phyloP scores from a whole-genome alignment of 805 yeast genomes.

The Myxozyma sirexii region DNA sequence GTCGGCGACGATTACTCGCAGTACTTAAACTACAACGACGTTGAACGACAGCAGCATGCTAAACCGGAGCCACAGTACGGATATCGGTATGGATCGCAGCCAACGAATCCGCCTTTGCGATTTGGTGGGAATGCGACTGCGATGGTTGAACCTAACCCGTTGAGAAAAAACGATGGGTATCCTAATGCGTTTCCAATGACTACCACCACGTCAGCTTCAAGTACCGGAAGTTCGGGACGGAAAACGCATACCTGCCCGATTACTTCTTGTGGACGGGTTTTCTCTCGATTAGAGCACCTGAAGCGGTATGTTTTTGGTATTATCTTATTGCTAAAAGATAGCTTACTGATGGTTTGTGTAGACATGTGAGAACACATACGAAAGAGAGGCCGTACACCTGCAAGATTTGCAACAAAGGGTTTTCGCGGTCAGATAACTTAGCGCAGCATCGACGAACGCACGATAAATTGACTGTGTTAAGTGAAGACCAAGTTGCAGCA shows the following conservation, averaged over 20 bases:
- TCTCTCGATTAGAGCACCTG: conserved; percentile 31
- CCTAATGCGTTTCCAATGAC: conserved; percentile 6
- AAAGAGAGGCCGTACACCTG: conserved; percentile 33
- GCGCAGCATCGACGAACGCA: conserved; percentile 35
- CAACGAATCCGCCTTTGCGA: neutral
- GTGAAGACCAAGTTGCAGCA: conserved; percentile 26
- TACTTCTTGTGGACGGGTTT: conserved; percentile 30
- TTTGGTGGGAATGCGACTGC: neutral
- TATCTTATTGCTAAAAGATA: neutral
- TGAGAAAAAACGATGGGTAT: neutral
- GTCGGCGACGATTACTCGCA: conserved; percentile 13
- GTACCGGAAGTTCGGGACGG: conserved; percentile 17
- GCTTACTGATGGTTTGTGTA: neutral
- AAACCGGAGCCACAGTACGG: neutral
- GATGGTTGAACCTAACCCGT: neutral
- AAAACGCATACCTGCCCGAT: conserved; percentile 33
- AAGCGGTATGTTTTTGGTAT: conserved; percentile 17
- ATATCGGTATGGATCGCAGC: conserved; percentile 6
- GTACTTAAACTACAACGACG: conserved; percentile 15
- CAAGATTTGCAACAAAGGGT: conserved; percentile 29
- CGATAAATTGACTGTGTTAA: conserved; percentile 26
- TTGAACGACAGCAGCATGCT: conserved; percentile 5
- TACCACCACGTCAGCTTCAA: conserved; percentile 7
- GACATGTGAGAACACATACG: conserved; percentile 35
- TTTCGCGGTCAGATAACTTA: conserved; percentile 32